phyloP scores from a whole-genome alignment of 108 stramenopile genomes.

The Discostella pseudostelligera region DNA sequence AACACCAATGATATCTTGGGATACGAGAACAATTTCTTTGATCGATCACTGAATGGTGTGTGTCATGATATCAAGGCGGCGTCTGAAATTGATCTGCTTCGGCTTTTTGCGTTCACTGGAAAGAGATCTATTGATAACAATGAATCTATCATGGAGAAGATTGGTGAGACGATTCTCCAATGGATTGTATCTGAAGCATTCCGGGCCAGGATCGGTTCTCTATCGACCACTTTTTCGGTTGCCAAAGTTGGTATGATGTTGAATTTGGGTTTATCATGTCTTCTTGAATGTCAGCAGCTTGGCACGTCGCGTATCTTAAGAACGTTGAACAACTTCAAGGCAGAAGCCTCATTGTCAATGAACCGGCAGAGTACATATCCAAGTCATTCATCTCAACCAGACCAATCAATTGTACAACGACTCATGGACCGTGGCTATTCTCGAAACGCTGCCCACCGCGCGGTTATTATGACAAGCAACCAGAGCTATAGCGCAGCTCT shows the following conservation, averaged over 20 bases:
- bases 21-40: constrained; percentile 22
- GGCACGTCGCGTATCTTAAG: constrained; percentile 12
- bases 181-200: constrained; percentile 56
- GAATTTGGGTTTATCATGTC: constrained; percentile 32
- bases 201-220: constrained; percentile 3
- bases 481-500: constrained; percentile 61
- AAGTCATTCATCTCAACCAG: constrained; percentile 15
- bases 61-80: constrained; percentile 40
- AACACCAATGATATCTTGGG: neutral
- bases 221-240: neutral
- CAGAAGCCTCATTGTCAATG: neutral
- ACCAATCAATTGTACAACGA: constrained; percentile 35
- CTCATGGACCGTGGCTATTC: constrained; percentile 63
- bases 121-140: constrained; percentile 27
- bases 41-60: constrained; percentile 39
- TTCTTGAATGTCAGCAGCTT: constrained; percentile 15
- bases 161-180: constrained; percentile 47
- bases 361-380: neutral
- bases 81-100: constrained; percentile 42
- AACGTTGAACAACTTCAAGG: constrained; percentile 15
- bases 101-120: constrained; percentile 31
- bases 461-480: constrained; percentile 63
- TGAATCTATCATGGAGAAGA: constrained; percentile 29
- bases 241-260: constrained; percentile 19
- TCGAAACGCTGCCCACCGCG: constrained; percentile 65